Conservation (phyloP, 2,329 filamentous ascomycete species). For the Beauveria sp. region DNA sequence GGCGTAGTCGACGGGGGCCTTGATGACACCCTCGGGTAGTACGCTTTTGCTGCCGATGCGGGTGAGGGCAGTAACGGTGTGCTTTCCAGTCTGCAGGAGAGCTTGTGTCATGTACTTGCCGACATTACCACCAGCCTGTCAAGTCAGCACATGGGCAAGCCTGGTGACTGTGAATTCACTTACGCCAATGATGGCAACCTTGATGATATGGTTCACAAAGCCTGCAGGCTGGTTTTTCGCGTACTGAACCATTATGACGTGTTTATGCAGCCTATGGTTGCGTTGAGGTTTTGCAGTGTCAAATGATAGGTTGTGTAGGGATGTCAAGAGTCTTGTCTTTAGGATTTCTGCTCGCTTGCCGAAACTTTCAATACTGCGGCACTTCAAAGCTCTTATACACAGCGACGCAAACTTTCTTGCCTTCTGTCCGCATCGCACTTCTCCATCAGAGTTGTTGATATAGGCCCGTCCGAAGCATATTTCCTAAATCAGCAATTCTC, state of each 20-base stretch:
- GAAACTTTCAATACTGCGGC: not conserved
- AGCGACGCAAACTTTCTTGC: not conserved
- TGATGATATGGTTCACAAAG: conserved; percentile 28
- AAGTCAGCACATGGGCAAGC: not conserved
- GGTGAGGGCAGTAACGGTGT: conserved; percentile 45
- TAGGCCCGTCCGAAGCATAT: not conserved
- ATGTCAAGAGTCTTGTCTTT: not conserved
- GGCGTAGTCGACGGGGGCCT: conserved; percentile 36
- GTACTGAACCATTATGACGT: conserved; percentile 12
- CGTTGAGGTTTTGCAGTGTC: not conserved
- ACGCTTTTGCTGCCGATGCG: conserved; percentile 34
- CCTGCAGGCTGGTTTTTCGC: conserved; percentile 21
- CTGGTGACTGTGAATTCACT: conserved; percentile 13
- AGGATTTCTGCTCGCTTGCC: not conserved
- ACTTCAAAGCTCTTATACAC: not conserved
- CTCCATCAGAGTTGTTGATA: not conserved
- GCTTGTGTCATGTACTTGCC: conserved; percentile 31
- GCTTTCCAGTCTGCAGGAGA: conserved; percentile 42
- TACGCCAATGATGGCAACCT: conserved; percentile 35
- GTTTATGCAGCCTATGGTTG: not conserved
- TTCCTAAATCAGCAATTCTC: conserved; percentile 2
- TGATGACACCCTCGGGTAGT: conserved; percentile 36
- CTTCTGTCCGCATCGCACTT: not conserved
- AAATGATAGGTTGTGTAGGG: not conserved
- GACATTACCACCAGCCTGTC: conserved; percentile 33